A percentile compares a stretch with the other conserved stretches of the same genome.
Conservation (phyloP, 2,329 filamentous ascomycete species). For the Xylariales sp. region DNA sequence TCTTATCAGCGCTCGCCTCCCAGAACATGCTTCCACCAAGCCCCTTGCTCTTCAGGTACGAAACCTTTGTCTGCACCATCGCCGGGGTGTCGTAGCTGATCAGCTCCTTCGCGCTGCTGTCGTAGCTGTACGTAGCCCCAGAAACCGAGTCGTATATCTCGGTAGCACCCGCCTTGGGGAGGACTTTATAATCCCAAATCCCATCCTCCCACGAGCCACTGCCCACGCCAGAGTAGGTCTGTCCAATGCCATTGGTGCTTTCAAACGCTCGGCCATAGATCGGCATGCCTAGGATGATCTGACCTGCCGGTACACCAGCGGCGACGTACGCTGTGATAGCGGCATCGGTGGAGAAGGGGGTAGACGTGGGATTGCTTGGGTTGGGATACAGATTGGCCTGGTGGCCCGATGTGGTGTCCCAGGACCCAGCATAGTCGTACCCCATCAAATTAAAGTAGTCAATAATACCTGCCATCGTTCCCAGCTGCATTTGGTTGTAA, state of each 20-base stretch:
- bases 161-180: conserved; percentile 58
- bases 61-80: conserved; percentile 57
- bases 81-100: conserved; percentile 67
- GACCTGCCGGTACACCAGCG: conserved; percentile 56
- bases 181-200: conserved; percentile 75
- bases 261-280: conserved; percentile 72
- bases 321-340: conserved; percentile 63
- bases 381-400: conserved; percentile 66
- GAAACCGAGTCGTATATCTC: conserved; percentile 53
- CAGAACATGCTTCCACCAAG: conserved; percentile 83
- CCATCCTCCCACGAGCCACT: conserved; percentile 68
- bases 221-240: conserved; percentile 59
- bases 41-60: conserved; percentile 56
- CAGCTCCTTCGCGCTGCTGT: conserved; percentile 54
- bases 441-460: conserved; percentile 63
- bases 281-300: conserved; percentile 75
- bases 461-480: conserved; percentile 39
- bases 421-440: conserved; percentile 69
- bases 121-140: conserved; percentile 68
- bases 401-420: conserved; percentile 61
- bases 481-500: conserved; percentile 43
- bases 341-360: conserved; percentile 64
- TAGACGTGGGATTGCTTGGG: conserved; percentile 47
- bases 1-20: conserved; percentile 69
- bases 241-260: conserved; percentile 59